Base-by-base conservation (phyloP, 1,284 basidiomycete genomes). In the Fomitopsis pinicola region DNA sequence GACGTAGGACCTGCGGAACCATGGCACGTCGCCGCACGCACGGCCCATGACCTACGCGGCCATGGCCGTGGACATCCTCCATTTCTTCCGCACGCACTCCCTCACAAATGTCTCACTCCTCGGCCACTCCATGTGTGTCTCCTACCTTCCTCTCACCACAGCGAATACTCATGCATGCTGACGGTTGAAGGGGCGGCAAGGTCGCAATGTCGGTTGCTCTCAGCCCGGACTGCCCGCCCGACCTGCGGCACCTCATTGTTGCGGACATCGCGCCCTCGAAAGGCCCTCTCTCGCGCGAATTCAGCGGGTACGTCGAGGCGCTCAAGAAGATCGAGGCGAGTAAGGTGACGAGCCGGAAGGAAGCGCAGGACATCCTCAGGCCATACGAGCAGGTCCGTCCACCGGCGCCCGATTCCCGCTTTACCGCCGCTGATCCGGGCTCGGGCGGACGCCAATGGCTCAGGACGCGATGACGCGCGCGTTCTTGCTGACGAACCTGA, bases 401-500 rank as follows among this genome's bases (percentile, higher is more conserved):
- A 40, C 6, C 22, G 57, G 28, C 45, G 17, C 6, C n/a, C 22
- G 3, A 19, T 15, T 40, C 5, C 4, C 50, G 38, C n/a, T 42
- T n/a, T n/a, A 28, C 19, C 30, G n/a, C 22, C 22, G 35, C n/a
- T 15, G 28, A 59, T 58, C 64, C 35, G 63, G 52, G 59, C 36
- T 42, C 2, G 33, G 45, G 17, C 55, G 7, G 40, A 42, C 12
- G 7, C 3, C 3, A 42, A 14, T 22, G 14, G 5, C 4, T 3
- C 61, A 93, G 91, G 88, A 95, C 62, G 70, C 85, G 1, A 76
- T 79, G 58, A 80, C 90, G 30, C 86, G 91, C 30, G 85, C 88
- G 17, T 96, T 95, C 75, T 79, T 96, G 17, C 79, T 95, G 42
- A 95, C 94, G 12, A 96, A 96, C 73, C 80, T 96, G 3, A 72